phyloP scores from a whole-genome alignment of 1,139 yeast species.

The Pichia sp. region DNA sequence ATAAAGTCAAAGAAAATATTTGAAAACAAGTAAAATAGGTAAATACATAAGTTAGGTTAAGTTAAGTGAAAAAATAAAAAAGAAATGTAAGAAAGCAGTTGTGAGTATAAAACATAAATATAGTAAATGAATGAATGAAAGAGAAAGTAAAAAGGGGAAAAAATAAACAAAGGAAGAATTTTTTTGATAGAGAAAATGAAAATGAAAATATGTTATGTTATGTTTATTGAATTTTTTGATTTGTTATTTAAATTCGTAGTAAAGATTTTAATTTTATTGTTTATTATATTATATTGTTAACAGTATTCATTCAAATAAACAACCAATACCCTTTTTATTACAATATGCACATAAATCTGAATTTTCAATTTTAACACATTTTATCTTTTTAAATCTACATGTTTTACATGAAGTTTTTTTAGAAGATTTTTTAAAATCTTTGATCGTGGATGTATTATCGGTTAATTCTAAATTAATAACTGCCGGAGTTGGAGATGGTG shows the following conservation, averaged over 20 bases:
- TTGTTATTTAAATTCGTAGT: not conserved
- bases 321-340: conserved; percentile 21
- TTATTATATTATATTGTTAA: not conserved
- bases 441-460: not conserved
- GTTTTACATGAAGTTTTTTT: conserved; percentile 29
- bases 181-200: not conserved
- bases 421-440: conserved; percentile 15
- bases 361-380: conserved; percentile 27
- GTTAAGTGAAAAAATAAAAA: not conserved
- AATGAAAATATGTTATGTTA: no score
- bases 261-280: not conserved
- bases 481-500: conserved; percentile 12
- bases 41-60: not conserved
- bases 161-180: no score
- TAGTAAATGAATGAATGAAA: not conserved
- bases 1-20: not conserved
- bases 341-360: conserved; percentile 23
- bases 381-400: conserved; percentile 29
- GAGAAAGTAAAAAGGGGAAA: not conserved
- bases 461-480: not conserved
- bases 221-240: no score
- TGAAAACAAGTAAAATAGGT: not conserved
- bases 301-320: conserved; percentile 6
- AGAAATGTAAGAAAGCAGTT: not conserved
- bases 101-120: not conserved